Percentiles rank a stretch among this genome's conserved stretches.
phyloP scores from a whole-genome alignment of 2,329 filamentous ascomycete genomes.

The Fusarium oxysporum region DNA sequence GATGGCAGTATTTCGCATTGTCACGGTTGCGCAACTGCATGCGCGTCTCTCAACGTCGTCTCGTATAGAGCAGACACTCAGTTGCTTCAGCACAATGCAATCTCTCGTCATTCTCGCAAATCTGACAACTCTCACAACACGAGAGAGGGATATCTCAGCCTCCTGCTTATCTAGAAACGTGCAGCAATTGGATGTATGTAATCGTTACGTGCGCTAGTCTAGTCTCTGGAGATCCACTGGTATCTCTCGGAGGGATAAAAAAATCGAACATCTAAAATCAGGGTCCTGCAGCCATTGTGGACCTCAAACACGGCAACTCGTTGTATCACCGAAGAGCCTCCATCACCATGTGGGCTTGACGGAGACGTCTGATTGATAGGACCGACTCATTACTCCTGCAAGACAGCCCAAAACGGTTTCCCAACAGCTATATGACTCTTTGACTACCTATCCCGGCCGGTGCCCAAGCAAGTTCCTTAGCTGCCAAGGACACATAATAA shows the following conservation, averaged over 20 bases:
- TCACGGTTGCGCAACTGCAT: background rate
- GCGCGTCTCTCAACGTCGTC: background rate
- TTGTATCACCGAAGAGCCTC: constrained; percentile 46
- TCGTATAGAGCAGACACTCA: background rate
- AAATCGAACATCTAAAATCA: constrained; percentile 32
- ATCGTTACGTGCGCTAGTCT: constrained; percentile 41
- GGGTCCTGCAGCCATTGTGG: constrained; percentile 39
- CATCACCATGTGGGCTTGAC: constrained; percentile 43
- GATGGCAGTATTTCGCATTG: background rate
- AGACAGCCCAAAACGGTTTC: constrained; percentile 21
- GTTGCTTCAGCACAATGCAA: background rate
- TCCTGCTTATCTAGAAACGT: constrained; percentile 27
- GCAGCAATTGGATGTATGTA: constrained; percentile 39
- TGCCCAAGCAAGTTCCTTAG: constrained; percentile 21
- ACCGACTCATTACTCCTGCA: constrained; percentile 30
- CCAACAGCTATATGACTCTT: constrained; percentile 39
- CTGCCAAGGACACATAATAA: constrained; percentile 11
- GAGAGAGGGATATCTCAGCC: constrained; percentile 2
- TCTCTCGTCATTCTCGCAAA: constrained; percentile 1
- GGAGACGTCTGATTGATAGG: constrained; percentile 35
- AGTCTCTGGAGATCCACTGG: constrained; percentile 28
- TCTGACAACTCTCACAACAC: constrained; percentile 1
- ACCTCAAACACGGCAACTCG: constrained; percentile 26
- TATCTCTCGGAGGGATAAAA: constrained; percentile 20
- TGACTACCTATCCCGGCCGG: constrained; percentile 25